Conservation (phyloP, 164 flowering plant species). For the Hamamelis virginiana region DNA sequence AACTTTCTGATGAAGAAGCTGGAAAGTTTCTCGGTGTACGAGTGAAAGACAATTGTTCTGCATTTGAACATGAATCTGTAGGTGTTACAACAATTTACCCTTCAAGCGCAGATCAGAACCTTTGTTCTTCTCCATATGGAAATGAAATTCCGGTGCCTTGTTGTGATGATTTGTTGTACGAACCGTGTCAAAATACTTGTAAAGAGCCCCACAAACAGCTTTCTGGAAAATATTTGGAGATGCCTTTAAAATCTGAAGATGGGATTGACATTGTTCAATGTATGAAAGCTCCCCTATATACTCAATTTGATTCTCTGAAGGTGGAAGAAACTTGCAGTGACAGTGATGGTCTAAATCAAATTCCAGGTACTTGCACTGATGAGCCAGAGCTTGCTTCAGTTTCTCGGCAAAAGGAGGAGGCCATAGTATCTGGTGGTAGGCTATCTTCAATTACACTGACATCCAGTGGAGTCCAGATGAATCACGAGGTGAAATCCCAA, state of each 20-base stretch:
- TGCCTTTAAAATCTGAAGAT: slow-evolving; percentile 1
- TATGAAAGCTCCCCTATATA: slow-evolving; percentile 10
- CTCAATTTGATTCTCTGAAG: slow-evolving; percentile 6
- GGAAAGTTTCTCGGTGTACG: not conserved
- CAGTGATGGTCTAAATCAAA: slow-evolving; percentile 14
- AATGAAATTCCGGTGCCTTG: not conserved
- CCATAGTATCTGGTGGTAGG: slow-evolving; percentile 17
- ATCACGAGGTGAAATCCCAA: not conserved
- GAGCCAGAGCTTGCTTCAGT: slow-evolving; percentile 16
- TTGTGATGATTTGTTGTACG: not conserved
- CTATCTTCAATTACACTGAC: slow-evolving; percentile 12
- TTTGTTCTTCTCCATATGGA: not conserved
- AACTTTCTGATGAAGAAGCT: slow-evolving; percentile 8
- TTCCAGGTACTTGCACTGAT: slow-evolving; percentile 12
- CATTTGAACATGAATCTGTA: slow-evolving; percentile 5
- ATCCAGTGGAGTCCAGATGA: slow-evolving; percentile 14
- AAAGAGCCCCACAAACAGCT: slow-evolving; percentile 7
- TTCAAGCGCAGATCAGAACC: slow-evolving; percentile 1
- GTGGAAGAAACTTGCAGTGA: slow-evolving; percentile 16
- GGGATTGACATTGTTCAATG: slow-evolving; percentile 17
- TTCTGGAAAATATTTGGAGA: slow-evolving; percentile 3
- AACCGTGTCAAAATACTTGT: slow-evolving; percentile 2
- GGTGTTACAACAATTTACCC: not conserved
- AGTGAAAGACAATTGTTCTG: slow-evolving; percentile 10
- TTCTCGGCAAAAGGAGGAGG: slow-evolving; percentile 19